Evolutionary conservation across 1,139 yeast species (phyloP).

Genomic region (Candida sp.): DNA sequence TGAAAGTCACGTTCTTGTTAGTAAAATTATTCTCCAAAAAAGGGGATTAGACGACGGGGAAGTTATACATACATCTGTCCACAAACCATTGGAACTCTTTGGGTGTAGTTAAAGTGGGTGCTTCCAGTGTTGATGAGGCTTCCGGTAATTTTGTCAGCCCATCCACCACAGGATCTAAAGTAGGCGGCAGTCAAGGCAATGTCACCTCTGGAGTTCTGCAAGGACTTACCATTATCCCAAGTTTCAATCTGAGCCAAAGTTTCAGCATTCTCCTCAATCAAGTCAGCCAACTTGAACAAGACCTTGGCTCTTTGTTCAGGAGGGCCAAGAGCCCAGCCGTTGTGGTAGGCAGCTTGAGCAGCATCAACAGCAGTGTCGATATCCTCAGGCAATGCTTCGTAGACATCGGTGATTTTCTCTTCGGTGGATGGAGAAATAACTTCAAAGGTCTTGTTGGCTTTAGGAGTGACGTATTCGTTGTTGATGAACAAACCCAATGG

Average conservation of each 20-base stretch:
- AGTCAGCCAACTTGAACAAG: conserved; percentile 63
- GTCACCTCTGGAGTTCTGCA: conserved; percentile 57
- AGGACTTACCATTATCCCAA: conserved; percentile 81
- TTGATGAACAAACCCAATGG: conserved; percentile 72
- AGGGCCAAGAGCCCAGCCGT: conserved; percentile 33
- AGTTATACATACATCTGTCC: conserved; percentile 54
- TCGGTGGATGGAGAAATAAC: conserved; percentile 73
- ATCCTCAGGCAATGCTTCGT: conserved; percentile 69
- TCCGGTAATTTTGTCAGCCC: conserved; percentile 82
- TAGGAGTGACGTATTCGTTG: conserved; percentile 46
- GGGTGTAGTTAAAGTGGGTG: conserved; percentile 60
- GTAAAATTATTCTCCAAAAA: neutral
- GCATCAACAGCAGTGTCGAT: conserved; percentile 80
- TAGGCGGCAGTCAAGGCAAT: conserved; percentile 64
- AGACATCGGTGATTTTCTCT: conserved; percentile 65
- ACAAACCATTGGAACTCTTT: conserved; percentile 73
- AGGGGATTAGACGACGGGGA: neutral
- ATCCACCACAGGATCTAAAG: conserved; percentile 80
- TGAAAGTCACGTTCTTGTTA: neutral
- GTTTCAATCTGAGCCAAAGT: conserved; percentile 71
- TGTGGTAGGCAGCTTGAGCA: conserved; percentile 69
- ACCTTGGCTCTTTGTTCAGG: conserved; percentile 57
- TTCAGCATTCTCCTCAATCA: conserved; percentile 63
- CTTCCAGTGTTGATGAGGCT: conserved; percentile 66
- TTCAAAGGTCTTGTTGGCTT: conserved; percentile 58